These are phyloP conservation scores for Penicillium cataractarum DNA, from an alignment of 495 filamentous ascomycete species.

Conservation along the genomic window DNA sequence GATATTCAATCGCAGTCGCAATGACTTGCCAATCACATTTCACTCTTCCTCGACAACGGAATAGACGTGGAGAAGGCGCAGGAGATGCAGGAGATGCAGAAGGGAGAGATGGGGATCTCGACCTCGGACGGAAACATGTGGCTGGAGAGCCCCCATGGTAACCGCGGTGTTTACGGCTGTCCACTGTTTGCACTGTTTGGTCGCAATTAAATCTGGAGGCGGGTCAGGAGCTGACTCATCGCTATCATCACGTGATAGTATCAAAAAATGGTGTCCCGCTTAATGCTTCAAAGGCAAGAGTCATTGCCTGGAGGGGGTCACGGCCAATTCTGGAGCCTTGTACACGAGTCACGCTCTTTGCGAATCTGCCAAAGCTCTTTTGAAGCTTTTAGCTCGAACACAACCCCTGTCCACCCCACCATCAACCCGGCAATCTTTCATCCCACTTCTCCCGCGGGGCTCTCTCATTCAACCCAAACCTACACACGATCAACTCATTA, in stretches of 20 bases:
- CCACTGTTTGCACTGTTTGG: slow-evolving; percentile 17
- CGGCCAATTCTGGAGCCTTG: slow-evolving; percentile 10
- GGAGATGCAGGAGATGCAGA: slow-evolving; percentile 19
- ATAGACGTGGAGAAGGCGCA: slow-evolving; percentile 32
- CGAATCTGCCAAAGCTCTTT: not conserved
- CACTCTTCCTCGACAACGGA: slow-evolving; percentile 27
- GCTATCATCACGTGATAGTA: slow-evolving; percentile 29
- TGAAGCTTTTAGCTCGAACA: not conserved
- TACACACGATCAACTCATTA: not conserved
- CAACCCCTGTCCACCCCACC: not conserved
- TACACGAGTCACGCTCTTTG: not conserved
- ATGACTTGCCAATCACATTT: slow-evolving; percentile 41
- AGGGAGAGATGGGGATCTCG: slow-evolving; percentile 32
- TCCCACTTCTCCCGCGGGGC: slow-evolving; percentile 16
- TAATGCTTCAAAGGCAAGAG: slow-evolving; percentile 32
- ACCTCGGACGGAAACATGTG: slow-evolving; percentile 50
- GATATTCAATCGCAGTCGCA: slow-evolving; percentile 34
- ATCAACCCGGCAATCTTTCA: not conserved
- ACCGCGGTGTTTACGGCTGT: slow-evolving; percentile 24
- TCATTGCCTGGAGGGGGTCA: slow-evolving; percentile 13
- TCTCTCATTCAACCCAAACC: not conserved
- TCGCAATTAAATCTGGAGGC: slow-evolving; percentile 20
- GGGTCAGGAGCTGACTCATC: slow-evolving; percentile 20
- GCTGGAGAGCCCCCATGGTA: slow-evolving; percentile 38
- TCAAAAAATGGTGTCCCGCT: slow-evolving; percentile 14